Evolutionary conservation across 2,329 filamentous ascomycete genomes (phyloP), one percentile per base, ranked within the genome.

Genomic region (Hirsutella minnesotensis): DNA sequence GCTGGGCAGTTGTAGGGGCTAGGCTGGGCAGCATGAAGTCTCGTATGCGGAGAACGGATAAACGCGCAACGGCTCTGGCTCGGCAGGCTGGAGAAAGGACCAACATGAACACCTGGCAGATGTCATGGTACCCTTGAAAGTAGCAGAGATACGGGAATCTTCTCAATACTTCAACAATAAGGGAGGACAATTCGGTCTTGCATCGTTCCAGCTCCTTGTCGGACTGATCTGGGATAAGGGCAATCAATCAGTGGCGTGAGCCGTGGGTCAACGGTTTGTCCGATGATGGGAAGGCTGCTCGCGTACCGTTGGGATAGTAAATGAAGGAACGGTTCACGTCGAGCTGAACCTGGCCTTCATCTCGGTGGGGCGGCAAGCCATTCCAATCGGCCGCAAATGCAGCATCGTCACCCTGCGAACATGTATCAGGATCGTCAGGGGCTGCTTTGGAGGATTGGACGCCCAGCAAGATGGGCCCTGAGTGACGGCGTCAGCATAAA

Each of bases 121-220:
- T 96, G 66, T 98, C 92, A 63, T 98, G 92, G 61, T 94, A 98
- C 59, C 92, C 92, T 67, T 98, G 92, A 62, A 98, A 98, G 66
- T 98, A 98, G 68, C 81, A 87, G 30, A 98, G 77, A 59, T 82
- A 81, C 15, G 89, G 87, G 54, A 94, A 75, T 29, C 76, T 76
- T 42, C 94, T 82, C 38, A 98, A 75, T 13, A 94, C 79, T 49
- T 83, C 75, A 41, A 77, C 77, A 54, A 98, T 96, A 40, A 98
- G 72, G 48, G 78, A 67, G 8, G 81, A 90, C 2, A 98, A 75
- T 55, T 92, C 80, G 43, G 70, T 59, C 58, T 92, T 95, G 56
- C 84, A 82, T 36, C 62, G 61, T 38, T 77, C 70, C 44, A 94
- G 72, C 51, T 90, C 79, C 49, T 75, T 68, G 24, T 83, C 74